Conservation (phyloP, 225 moss, liverwort and hornwort species). For the Marchantia paleacea region DNA sequence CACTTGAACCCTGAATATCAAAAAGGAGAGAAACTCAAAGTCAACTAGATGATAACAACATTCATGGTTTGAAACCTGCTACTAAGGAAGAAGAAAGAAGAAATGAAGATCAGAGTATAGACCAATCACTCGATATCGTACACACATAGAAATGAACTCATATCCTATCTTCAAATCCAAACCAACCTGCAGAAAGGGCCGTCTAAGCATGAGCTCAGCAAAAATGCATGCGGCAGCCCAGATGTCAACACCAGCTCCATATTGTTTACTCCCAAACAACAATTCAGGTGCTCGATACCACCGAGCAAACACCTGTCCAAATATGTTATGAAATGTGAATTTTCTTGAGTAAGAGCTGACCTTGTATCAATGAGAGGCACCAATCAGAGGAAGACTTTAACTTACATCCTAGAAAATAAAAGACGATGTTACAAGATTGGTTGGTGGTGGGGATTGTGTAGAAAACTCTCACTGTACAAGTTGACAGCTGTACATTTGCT, state of each 20-base stretch:
- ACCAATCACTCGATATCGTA: no score
- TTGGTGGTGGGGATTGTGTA: no score
- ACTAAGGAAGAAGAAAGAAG: not conserved
- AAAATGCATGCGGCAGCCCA: slow-evolving; percentile 99
- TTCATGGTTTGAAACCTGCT: not conserved
- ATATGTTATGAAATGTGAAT: not conserved
- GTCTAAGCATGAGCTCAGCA: slow-evolving; percentile 95
- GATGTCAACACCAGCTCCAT: slow-evolving; percentile 92
- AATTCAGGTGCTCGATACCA: slow-evolving; percentile 99
- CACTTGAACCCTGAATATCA: slow-evolving; percentile 80
- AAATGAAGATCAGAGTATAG: not conserved
- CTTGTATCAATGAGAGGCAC: no score
- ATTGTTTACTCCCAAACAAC: slow-evolving; percentile 91
- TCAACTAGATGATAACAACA: not conserved
- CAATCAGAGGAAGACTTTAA: no score
- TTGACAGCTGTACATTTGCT: no score
- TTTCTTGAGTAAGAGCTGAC: no score
- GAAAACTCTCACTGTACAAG: no score
- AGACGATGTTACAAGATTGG: no score
- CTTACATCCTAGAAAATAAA: no score
- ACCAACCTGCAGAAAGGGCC: slow-evolving; percentile 82
- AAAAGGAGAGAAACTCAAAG: not conserved
- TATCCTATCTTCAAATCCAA: not conserved
- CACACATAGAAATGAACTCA: no score
- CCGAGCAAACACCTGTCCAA: slow-evolving; percentile 84